These are phyloP conservation scores for Tetrapisispora pingtungensis DNA, from an alignment of 805 yeast species.

Conservation along the genomic window DNA sequence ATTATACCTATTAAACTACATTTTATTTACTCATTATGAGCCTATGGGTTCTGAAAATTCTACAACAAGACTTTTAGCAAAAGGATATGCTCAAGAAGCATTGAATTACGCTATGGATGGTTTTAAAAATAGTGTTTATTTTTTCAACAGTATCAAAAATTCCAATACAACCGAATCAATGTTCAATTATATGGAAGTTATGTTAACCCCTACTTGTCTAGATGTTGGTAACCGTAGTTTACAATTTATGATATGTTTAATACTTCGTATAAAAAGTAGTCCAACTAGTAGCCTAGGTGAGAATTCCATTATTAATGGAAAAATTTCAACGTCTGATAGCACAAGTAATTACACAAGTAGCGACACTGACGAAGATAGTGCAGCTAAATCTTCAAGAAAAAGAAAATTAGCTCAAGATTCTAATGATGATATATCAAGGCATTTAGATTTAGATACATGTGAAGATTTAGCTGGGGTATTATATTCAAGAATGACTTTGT, in stretches of 20 bases:
- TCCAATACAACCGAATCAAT: slow-evolving; percentile 29
- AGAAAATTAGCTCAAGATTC: slow-evolving; percentile 16
- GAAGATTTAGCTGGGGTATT: slow-evolving; percentile 31
- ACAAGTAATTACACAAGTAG: slow-evolving; percentile 16
- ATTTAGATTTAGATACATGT: slow-evolving; percentile 31
- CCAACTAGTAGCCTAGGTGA: slow-evolving; percentile 31
- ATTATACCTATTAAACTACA: slow-evolving; percentile 41
- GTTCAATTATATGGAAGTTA: slow-evolving; percentile 34
- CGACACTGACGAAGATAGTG: slow-evolving; percentile 21
- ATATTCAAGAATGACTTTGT: slow-evolving; percentile 34
- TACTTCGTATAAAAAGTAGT: slow-evolving; percentile 39
- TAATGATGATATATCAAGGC: slow-evolving; percentile 21
- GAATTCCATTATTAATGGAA: slow-evolving; percentile 15
- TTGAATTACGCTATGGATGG: slow-evolving; percentile 36
- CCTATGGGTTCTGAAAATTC: slow-evolving; percentile 32
- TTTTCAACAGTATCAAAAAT: slow-evolving; percentile 30
- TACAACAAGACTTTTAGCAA: slow-evolving; percentile 28
- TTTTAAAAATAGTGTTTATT: slow-evolving; percentile 33
- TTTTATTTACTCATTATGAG: slow-evolving; percentile 37
- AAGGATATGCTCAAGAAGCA: slow-evolving; percentile 34
- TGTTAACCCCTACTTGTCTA: slow-evolving; percentile 40
- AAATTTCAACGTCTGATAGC: slow-evolving; percentile 4
- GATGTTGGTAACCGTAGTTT: slow-evolving; percentile 47
- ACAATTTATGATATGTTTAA: slow-evolving; percentile 48
- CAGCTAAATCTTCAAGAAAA: slow-evolving; percentile 5